Percentiles rank a stretch among this genome's conserved stretches.
phyloP scores from a whole-genome alignment of 768 basidiomycete genomes.

The Boletus rufocinnamomeus region DNA sequence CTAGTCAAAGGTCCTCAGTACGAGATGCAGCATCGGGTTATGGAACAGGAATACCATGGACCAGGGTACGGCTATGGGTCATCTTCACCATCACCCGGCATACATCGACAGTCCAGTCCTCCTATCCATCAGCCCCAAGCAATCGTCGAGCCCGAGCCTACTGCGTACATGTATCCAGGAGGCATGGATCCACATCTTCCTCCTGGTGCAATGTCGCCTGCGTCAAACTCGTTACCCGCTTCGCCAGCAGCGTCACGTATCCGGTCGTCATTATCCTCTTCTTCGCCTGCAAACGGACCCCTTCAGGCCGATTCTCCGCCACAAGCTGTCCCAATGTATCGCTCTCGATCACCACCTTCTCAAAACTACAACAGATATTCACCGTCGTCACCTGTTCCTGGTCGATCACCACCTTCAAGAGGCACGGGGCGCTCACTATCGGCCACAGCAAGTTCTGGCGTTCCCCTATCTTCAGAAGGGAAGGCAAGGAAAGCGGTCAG shows the following conservation, averaged over 20 bases:
- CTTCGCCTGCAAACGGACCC: constrained; percentile 33
- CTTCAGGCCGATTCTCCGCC: constrained; percentile 20
- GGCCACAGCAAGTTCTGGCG: constrained; percentile 54
- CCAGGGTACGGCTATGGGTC: constrained; percentile 31
- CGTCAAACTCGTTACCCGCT: constrained; percentile 20
- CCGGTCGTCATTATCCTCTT: constrained; percentile 35
- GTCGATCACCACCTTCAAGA: constrained; percentile 34
- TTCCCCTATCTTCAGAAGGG: constrained; percentile 44
- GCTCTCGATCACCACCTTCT: constrained; percentile 59
- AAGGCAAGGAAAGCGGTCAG: constrained; percentile 65
- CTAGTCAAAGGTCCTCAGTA: constrained; percentile 89
- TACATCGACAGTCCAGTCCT: constrained; percentile 30
- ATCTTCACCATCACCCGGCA: constrained; percentile 28
- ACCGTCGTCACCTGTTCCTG: constrained; percentile 28
- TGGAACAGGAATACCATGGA: constrained; percentile 83
- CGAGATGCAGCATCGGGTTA: constrained; percentile 90
- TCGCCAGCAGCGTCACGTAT: constrained; percentile 28
- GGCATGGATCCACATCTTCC: constrained; percentile 47
- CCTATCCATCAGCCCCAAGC: constrained; percentile 32
- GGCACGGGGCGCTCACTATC: constrained; percentile 69
- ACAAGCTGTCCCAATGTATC: constrained; percentile 38
- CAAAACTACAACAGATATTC: constrained; percentile 41
- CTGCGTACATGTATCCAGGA: constrained; percentile 25
- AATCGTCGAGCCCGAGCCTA: constrained; percentile 33
- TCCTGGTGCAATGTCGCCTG: constrained; percentile 59